phyloP scores from a whole-genome alignment of 257 asterid species.

The Plantago ovata region DNA sequence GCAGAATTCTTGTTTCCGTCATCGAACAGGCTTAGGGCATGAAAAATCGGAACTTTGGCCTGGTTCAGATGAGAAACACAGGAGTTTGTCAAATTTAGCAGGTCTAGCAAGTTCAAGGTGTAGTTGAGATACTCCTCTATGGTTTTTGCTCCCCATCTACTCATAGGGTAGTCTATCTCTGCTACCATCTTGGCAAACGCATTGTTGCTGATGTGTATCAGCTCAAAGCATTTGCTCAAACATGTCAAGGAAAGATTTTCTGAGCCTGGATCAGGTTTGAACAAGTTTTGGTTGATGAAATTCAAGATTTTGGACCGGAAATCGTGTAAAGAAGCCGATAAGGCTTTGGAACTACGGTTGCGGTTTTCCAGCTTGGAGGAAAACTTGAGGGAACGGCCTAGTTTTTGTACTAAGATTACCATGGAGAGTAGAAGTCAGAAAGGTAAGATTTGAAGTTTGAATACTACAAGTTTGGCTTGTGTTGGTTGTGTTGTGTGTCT shows the following conservation, averaged over 20 bases:
- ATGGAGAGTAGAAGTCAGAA: constrained; percentile 18
- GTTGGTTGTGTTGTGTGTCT: constrained; percentile 4
- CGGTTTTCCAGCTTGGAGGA: constrained; percentile 31
- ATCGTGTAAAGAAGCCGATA: constrained; percentile 28
- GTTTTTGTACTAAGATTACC: constrained; percentile 40
- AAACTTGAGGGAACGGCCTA: constrained; percentile 34
- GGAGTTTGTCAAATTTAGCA: constrained; percentile 43
- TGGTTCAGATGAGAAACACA: constrained; percentile 44
- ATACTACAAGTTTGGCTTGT: constrained; percentile 2
- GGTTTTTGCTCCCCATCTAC: constrained; percentile 38
- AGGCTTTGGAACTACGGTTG: constrained; percentile 26
- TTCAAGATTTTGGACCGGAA: constrained; percentile 43
- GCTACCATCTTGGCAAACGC: constrained; percentile 50
- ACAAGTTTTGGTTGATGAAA: constrained; percentile 27
- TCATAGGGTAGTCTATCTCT: constrained; percentile 52
- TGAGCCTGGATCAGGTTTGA: constrained; percentile 27
- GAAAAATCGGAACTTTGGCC: constrained; percentile 36
- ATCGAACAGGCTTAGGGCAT: constrained; percentile 31
- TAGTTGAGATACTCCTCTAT: constrained; percentile 43
- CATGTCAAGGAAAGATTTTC: constrained; percentile 29
- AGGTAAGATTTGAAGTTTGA: neutral
- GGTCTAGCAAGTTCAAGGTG: constrained; percentile 36
- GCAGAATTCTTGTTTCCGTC: constrained; percentile 23
- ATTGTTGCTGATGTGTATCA: constrained; percentile 28
- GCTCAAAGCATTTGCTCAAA: constrained; percentile 32